Conservation (phyloP, 345 rosid species). For the Sapria himalayana region DNA sequence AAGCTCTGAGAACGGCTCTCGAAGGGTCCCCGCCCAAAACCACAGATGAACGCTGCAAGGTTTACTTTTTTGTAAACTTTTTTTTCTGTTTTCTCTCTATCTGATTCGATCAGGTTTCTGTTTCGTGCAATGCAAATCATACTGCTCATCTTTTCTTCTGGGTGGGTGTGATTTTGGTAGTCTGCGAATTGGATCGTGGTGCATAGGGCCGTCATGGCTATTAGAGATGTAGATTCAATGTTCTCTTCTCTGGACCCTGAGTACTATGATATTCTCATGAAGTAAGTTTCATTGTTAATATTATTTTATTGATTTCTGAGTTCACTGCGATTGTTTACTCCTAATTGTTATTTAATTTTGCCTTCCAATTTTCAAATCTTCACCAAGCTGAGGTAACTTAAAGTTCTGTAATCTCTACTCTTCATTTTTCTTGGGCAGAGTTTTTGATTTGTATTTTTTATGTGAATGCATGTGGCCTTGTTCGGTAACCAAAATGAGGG, state of each 20-base stretch:
- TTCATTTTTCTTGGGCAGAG: no score
- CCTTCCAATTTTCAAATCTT: no score
- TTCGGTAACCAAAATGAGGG: no score
- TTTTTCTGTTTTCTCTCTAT: not conserved
- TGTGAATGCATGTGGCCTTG: no score
- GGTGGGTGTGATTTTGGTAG: conserved; percentile 15
- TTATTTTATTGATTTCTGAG: not conserved
- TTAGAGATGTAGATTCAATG: conserved; percentile 72
- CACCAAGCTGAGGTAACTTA: no score
- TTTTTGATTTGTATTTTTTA: no score
- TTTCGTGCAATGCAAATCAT: not conserved
- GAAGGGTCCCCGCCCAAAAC: conserved; percentile 84
- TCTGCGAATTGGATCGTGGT: conserved; percentile 83
- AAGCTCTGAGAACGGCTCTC: conserved; percentile 80
- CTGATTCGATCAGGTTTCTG: no score
- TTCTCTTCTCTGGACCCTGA: conserved; percentile 65
- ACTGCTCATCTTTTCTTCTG: not conserved
- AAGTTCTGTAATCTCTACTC: no score
- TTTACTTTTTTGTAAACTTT: conserved; percentile 5
- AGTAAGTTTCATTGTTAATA: conserved; percentile 23
- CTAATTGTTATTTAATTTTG: not conserved
- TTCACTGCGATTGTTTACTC: not conserved
- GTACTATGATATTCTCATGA: conserved; percentile 87
- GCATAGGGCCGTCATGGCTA: conserved; percentile 79
- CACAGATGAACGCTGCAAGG: conserved; percentile 88